These are phyloP conservation scores for Tolypocladium album DNA, from an alignment of 2,329 filamentous ascomycete genomes.

Conservation along the genomic window DNA sequence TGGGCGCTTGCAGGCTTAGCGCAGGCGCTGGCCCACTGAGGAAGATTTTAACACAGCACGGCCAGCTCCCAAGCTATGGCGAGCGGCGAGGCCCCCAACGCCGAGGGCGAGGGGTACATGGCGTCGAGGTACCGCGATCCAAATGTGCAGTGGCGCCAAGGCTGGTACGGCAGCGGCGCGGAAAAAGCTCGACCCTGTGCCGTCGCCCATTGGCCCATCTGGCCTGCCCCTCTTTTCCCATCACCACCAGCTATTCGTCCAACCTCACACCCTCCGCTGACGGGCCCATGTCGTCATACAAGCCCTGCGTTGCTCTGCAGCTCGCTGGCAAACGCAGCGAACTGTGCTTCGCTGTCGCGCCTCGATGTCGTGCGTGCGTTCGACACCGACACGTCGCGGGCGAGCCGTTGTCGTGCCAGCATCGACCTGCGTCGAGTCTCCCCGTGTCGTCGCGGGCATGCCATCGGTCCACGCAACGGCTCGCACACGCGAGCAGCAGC, in stretches of 20 bases:
- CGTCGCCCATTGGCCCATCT: not conserved
- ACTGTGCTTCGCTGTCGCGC: not conserved
- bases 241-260: not conserved
- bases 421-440: not conserved
- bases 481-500: not conserved
- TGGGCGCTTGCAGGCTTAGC: not conserved
- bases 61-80: not conserved
- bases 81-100: not conserved
- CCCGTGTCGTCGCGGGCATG: not conserved
- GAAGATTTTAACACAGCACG: not conserved
- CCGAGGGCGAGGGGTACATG: not conserved
- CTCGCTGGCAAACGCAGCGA: not conserved
- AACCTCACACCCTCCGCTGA: not conserved
- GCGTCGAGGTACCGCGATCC: not conserved
- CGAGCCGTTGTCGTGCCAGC: not conserved
- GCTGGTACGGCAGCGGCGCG: not conserved
- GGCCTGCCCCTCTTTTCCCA: not conserved
- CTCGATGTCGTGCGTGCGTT: not conserved
- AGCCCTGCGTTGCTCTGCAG: not conserved
- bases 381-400: not conserved
- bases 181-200: not conserved
- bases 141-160: not conserved
- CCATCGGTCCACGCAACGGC: not conserved
- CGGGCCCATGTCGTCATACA: not conserved
- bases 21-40: not conserved